Conservation (phyloP, 2,329 filamentous ascomycete genomes). For the Huntiella moniliformis region DNA sequence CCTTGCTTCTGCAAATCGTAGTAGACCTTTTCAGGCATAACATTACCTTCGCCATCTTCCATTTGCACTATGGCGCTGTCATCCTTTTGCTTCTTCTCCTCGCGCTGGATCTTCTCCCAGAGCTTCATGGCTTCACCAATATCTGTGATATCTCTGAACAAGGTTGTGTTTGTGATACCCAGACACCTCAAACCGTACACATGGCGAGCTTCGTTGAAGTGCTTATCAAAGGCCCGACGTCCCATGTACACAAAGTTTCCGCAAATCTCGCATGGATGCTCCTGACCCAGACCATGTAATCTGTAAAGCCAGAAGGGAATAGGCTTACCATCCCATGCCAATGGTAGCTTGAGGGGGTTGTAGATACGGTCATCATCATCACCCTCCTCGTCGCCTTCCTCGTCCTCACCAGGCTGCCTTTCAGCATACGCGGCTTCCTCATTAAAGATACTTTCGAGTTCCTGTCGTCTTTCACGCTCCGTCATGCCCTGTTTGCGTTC, state of each 20-base stretch:
- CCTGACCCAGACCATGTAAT: conserved; percentile 81
- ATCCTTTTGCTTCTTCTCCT: conserved; percentile 60
- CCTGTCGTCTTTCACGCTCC: conserved; percentile 82
- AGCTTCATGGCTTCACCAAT: conserved; percentile 78
- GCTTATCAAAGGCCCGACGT: conserved; percentile 87
- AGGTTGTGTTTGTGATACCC: conserved; percentile 73
- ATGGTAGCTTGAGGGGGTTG: conserved; percentile 85
- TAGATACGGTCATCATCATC: conserved; percentile 80
- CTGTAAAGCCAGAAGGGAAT: conserved; percentile 99
- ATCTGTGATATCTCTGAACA: conserved; percentile 84
- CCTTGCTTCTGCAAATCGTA: conserved; percentile 88
- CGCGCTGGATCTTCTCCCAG: conserved; percentile 83
- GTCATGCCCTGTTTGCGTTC: conserved; percentile 97
- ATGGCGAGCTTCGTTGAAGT: conserved; percentile 87
- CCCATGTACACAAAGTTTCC: conserved; percentile 99
- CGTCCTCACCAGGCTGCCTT: conserved; percentile 25
- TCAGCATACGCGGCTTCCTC: conserved; percentile 19
- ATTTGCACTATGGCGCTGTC: conserved; percentile 86
- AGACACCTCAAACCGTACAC: conserved; percentile 87
- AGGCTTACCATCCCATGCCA: conserved; percentile 96
- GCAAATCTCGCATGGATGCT: conserved; percentile 91
- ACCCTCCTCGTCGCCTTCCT: conserved; percentile 48
- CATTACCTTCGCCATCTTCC: conserved; percentile 93
- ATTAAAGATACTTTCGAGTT: conserved; percentile 68
- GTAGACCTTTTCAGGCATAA: conserved; percentile 98